phyloP scores from a whole-genome alignment of 805 yeast genomes.

The Sungouiozyma ichnusensis region DNA sequence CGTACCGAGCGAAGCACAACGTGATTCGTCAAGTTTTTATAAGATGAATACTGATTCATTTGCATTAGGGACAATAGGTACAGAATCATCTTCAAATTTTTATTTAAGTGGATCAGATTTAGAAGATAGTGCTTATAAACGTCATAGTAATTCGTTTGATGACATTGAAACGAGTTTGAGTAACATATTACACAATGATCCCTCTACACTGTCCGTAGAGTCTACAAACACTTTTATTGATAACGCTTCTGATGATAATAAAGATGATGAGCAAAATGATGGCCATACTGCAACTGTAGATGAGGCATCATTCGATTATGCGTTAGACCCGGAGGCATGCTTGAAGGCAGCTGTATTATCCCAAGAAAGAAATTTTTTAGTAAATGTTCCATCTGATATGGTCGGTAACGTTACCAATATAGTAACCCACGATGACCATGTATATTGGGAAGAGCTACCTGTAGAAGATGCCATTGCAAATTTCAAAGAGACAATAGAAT shows the following conservation, averaged over 20 bases:
- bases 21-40: conserved; percentile 2
- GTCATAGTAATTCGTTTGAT: not conserved
- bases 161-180: conserved; percentile 3
- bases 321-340: conserved; percentile 5
- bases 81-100: conserved; percentile 24
- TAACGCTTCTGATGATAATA: not conserved
- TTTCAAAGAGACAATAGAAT: conserved; percentile 12
- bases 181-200: conserved; percentile 4
- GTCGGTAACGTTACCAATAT: not conserved
- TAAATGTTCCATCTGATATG: not conserved
- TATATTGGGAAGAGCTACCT: conserved; percentile 1
- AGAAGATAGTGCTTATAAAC: conserved; percentile 6
- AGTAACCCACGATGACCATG: too few species aligned
- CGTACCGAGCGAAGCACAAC: not conserved
- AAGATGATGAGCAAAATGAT: not conserved
- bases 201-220: conserved; percentile 1
- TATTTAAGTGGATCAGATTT: conserved; percentile 19
- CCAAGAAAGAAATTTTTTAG: not conserved
- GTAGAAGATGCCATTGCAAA: conserved; percentile 8
- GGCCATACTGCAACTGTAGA: not conserved
- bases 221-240: not conserved
- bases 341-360: not conserved
- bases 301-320: not conserved
- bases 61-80: conserved; percentile 11
- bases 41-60: conserved; percentile 11